phyloP scores from a whole-genome alignment of 495 filamentous ascomycete genomes.

The Podospora fimiseda region DNA sequence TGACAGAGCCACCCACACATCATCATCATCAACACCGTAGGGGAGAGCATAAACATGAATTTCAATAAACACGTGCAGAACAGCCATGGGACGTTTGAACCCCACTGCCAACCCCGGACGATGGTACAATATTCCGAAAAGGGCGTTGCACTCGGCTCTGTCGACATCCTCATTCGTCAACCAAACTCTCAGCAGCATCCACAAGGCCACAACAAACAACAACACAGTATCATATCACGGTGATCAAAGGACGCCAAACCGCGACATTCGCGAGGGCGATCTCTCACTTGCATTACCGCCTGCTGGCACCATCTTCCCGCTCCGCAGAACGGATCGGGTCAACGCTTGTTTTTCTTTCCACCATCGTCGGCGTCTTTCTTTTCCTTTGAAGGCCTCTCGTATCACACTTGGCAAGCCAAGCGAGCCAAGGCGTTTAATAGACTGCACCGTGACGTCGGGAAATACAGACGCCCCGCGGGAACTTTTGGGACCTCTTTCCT shows the following conservation, averaged over 20 bases:
- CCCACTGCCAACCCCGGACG: neutral
- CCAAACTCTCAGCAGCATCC: neutral
- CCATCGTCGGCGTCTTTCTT: neutral
- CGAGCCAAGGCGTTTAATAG: neutral
- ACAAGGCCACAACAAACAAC: too few relatives aligned
- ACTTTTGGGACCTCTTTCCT: neutral
- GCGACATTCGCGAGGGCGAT: constrained; percentile 14
- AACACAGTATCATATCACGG: neutral
- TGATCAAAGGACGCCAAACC: constrained; percentile 6
- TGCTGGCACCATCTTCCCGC: neutral
- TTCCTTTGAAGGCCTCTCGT: too few relatives aligned
- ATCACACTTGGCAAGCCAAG: neutral
- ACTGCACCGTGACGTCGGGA: neutral
- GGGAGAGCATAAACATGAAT: neutral
- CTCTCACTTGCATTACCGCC: constrained; percentile 13
- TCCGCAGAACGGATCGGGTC: constrained; percentile 2
- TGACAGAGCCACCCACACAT: neutral
- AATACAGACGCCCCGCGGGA: neutral
- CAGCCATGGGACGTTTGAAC: neutral
- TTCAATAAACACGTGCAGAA: neutral
- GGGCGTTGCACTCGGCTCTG: constrained; percentile 5
- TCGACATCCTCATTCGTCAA: constrained; percentile 1
- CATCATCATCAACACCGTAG: neutral
- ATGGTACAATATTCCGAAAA: constrained; percentile 3
- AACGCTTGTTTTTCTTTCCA: neutral